Evolutionary conservation across 1,139 yeast genomes (phyloP).

Genomic region (Yarrowia galli): DNA sequence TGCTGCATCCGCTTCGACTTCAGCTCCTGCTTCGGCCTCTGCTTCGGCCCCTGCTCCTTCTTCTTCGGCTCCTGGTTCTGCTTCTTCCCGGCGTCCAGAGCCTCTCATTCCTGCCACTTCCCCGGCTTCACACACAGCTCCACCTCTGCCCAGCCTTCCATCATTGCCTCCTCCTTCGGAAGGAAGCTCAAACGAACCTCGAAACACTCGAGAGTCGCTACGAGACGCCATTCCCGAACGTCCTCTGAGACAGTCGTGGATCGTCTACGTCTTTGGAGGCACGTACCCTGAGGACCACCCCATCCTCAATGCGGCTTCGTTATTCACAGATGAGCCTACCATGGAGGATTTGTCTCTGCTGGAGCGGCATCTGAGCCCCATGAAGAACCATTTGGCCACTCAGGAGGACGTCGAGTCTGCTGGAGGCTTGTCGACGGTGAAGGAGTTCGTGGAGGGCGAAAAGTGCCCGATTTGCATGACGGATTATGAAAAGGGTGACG

Average conservation of each 20-base stretch:
- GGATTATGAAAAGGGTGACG: conserved; percentile 57
- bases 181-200: conserved; percentile 4
- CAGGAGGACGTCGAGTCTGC: conserved; percentile 51
- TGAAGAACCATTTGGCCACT: conserved; percentile 51
- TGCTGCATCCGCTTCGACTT: neutral
- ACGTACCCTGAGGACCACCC: conserved; percentile 59
- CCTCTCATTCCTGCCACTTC: neutral
- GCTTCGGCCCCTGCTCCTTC: neutral
- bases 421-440: conserved; percentile 51
- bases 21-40: neutral
- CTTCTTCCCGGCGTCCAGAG: neutral
- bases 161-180: conserved; percentile 24
- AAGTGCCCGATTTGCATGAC: conserved; percentile 60
- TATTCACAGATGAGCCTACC: conserved; percentile 58
- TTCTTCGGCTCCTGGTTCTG: too few relatives aligned
- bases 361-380: conserved; percentile 57
- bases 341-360: conserved; percentile 58
- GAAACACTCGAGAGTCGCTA: conserved; percentile 24
- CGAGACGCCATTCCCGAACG: conserved; percentile 32
- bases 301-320: conserved; percentile 56
- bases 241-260: conserved; percentile 54
- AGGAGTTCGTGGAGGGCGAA: conserved; percentile 38
- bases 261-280: conserved; percentile 61
- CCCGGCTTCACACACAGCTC: neutral
- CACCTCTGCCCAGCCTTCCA: conserved; percentile 4